Base-by-base conservation (phyloP, 202 grass and related monocot genomes). In the Carex arenaria region DNA sequence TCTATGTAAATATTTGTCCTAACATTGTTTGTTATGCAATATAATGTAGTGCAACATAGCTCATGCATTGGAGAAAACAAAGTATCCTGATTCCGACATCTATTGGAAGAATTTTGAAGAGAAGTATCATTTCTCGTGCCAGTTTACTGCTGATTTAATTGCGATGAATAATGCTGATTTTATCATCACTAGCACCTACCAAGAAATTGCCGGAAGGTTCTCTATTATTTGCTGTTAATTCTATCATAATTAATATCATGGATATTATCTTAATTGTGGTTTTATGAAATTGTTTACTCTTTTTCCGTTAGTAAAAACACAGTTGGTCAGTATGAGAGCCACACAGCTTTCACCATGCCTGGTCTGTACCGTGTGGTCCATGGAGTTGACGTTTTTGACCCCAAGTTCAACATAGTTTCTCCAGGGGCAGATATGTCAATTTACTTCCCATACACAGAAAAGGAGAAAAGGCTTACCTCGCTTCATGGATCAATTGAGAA, bases 111-210 rank as follows among this genome's bases (percentile, higher is more conserved):
- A 95, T 3, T 98, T 87, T 0, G 93, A 95, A 9, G 89, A 95
- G 67, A 98, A 95, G 83, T 98, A 95, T 51, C 92, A 98, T 89
- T 98, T 95, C 72, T 98, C 95, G 32, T 98, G 95, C 89, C 96
- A 98, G 79, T 98, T 98, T 81, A 98, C 96, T 85, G 93, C 96
- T 91, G 93, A 98, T 90, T 82, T 98, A 84, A 89, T 98, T 38
- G 59, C 96, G 17, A 98, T 98, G 96, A 95, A 95, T 66, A 93
- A 90, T 93, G 91, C 93, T 69, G 93, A 98, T 90, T 98, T 98
- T 86, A 98, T 98, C 82, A 98, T 98, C 83, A 98, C 96, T n/a
- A 98, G 96, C 85, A 98, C 96, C 30, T 98, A 95, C 54, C 96
- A 98, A 86, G 96, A 98, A 93, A 98, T 98, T 74, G 91, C 93